Evolutionary conservation across 768 basidiomycete species (phyloP), one percentile per base, ranked within the genome.

Genomic region (Boletales sp.): DNA sequence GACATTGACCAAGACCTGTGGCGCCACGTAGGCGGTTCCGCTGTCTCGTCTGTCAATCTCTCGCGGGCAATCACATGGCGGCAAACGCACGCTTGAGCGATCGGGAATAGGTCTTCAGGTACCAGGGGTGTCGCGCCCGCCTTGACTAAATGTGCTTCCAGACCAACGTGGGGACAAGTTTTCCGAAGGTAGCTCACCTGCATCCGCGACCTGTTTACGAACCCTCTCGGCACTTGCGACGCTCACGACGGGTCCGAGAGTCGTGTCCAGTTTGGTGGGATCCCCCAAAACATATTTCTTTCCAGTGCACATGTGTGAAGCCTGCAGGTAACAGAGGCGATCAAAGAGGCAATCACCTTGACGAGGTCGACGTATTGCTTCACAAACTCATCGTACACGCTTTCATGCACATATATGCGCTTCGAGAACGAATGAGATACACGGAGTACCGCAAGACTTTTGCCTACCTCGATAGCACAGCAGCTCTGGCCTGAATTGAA

Each of bases 401-500:
- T 73, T 60, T 90, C 85, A 64, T 97, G 91, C 24, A 97, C 95
- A 66, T 98, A 98, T 37, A 99, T 92, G 15, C 95, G 81, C 87
- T 92, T 32, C 15, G 39, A 15, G 24, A 7, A 21, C 43, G n/a
- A 41, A 15, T 14, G 11, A 17, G 37, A 30, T 1, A 8, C 5
- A 15, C 34, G 45, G 32, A 29, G 24, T 14, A 24, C 18, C 18
- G 14, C 31, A n/a, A 31, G 37, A 24, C 19, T 30, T 27, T 32
- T 6, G 61, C 72, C 14, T 53, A 87, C 89, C 75, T 99, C 97
- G 52, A 98, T 74, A 0, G 88, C 83, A 63, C 95, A 97, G 68
- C 95, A 98, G 55, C 92, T 94, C 70, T 99, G 97, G 2, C 97
- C 97, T 14, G 94, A 94, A 69, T 98, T 98, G 76, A 93, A 99